phyloP scores from a whole-genome alignment of 1,284 basidiomycete species.

The Chiua sp. region DNA sequence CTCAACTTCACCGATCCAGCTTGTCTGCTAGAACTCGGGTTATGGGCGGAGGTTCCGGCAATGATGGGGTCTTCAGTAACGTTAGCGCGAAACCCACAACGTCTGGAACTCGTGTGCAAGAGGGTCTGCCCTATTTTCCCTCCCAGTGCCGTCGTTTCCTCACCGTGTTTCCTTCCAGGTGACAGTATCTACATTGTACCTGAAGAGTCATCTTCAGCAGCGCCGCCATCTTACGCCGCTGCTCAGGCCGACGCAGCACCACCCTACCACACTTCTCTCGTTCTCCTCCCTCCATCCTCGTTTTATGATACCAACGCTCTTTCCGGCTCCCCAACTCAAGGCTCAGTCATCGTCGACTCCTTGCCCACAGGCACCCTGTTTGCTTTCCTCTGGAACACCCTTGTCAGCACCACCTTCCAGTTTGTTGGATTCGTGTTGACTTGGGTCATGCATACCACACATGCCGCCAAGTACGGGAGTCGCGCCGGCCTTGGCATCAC shows the following conservation, averaged over 20 bases:
- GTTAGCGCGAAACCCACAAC: conserved; percentile 88
- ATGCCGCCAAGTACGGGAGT: conserved; percentile 94
- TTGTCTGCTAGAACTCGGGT: conserved; percentile 7
- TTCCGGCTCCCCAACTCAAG: conserved; percentile 42
- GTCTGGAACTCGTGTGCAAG: conserved; percentile 58
- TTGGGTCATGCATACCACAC: conserved; percentile 93
- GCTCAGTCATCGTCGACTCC: conserved; percentile 78
- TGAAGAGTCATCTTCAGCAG: conserved; percentile 81
- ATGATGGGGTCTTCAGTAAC: conserved; percentile 97
- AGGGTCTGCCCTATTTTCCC: conserved; percentile 51
- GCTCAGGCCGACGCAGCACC: conserved; percentile 96
- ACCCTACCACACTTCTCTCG: conserved; percentile 97
- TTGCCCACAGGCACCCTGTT: conserved; percentile 83
- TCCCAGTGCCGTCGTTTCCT: not conserved
- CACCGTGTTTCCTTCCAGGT: conserved; percentile 44
- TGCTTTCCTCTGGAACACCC: conserved; percentile 91
- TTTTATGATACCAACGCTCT: conserved; percentile 44
- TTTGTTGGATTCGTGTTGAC: conserved; percentile 97
- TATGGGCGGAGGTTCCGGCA: conserved; percentile 78
- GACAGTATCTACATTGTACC: conserved; percentile 78
- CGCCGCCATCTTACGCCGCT: conserved; percentile 88
- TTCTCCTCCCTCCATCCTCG: conserved; percentile 76
- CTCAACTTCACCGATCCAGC: conserved; percentile 51
- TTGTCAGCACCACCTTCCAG: conserved; percentile 96
- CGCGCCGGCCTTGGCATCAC: conserved; percentile 96